These are phyloP conservation scores for Linnemannia schmuckeri DNA, from an alignment of 192 early-diverging fungal species.

Conservation along the genomic window DNA sequence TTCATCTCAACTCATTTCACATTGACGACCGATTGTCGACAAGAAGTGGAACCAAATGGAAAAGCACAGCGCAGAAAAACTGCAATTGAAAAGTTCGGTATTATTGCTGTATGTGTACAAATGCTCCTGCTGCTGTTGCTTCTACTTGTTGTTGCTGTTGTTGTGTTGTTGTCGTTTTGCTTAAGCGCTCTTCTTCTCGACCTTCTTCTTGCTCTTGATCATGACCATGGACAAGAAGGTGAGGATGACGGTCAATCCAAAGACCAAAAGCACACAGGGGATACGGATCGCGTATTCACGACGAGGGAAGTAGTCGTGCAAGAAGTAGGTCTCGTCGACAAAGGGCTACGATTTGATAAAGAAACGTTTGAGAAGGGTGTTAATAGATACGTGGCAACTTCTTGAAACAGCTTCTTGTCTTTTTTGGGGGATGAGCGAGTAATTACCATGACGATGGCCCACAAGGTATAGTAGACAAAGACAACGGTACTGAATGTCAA, in stretches of 20 bases:
- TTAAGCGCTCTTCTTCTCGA: slow-evolving; percentile 78
- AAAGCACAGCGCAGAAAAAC: not conserved
- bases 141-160: not conserved
- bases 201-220: slow-evolving; percentile 84
- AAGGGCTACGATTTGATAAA: slow-evolving; percentile 72
- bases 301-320: slow-evolving; percentile 84
- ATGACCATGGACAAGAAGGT: slow-evolving; percentile 88
- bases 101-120: slow-evolving; percentile 9
- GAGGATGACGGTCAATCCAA: slow-evolving; percentile 80
- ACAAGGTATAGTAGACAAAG: slow-evolving; percentile 91
- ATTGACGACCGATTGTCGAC: not conserved
- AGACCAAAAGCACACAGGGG: slow-evolving; percentile 84
- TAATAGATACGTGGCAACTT: not conserved
- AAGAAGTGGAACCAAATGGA: not conserved
- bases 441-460: slow-evolving; percentile 89
- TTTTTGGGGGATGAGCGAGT: not conserved
- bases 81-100: not conserved
- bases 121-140: not conserved
- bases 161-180: not conserved
- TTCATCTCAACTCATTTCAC: not conserved
- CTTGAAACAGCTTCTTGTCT: not conserved
- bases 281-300: slow-evolving; percentile 89
- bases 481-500: slow-evolving; percentile 77
- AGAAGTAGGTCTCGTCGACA: slow-evolving; percentile 79
- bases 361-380: not conserved